A percentile compares a stretch with the other conserved stretches of the same genome.
Conservation (phyloP, 441 rosid genomes). For the Erodium trifolium region DNA sequence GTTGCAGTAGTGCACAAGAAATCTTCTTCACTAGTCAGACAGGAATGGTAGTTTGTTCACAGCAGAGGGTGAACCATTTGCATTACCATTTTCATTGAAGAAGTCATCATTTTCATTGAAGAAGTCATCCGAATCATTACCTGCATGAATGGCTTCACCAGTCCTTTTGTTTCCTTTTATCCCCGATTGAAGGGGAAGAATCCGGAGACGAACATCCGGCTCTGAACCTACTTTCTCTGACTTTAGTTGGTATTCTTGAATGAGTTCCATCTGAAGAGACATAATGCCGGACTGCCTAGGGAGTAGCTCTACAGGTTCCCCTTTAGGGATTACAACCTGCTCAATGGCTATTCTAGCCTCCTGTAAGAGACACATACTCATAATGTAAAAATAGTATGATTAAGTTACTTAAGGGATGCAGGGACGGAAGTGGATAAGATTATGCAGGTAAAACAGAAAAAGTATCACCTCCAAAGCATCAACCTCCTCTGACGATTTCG, state of each 20-base stretch:
- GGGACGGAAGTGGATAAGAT: not conserved
- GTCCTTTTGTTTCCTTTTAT: conserved; percentile 20
- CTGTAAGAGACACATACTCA: conserved; percentile 29
- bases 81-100: conserved; percentile 18
- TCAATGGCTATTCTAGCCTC: conserved; percentile 77
- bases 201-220: conserved; percentile 34
- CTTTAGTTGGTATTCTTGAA: conserved; percentile 43
- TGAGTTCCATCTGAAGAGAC: conserved; percentile 55
- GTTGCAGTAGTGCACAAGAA: not conserved
- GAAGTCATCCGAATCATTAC: conserved; percentile 30
- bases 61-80: conserved; percentile 36
- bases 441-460: not conserved
- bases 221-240: conserved; percentile 52
- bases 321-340: conserved; percentile 60
- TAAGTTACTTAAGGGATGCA: not conserved
- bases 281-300: conserved; percentile 51
- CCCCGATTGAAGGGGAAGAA: conserved; percentile 44
- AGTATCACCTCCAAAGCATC: conserved; percentile 72
- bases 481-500: conserved; percentile 46
- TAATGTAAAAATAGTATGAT: not conserved
- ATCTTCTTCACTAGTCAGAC: conserved; percentile 38
- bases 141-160: conserved; percentile 24
- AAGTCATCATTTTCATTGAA: conserved; percentile 26
- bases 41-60: conserved; percentile 61
- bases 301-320: conserved; percentile 54